These are phyloP conservation scores for Datisca glomerata DNA, from an alignment of 306 rosid species.

Conservation along the genomic window DNA sequence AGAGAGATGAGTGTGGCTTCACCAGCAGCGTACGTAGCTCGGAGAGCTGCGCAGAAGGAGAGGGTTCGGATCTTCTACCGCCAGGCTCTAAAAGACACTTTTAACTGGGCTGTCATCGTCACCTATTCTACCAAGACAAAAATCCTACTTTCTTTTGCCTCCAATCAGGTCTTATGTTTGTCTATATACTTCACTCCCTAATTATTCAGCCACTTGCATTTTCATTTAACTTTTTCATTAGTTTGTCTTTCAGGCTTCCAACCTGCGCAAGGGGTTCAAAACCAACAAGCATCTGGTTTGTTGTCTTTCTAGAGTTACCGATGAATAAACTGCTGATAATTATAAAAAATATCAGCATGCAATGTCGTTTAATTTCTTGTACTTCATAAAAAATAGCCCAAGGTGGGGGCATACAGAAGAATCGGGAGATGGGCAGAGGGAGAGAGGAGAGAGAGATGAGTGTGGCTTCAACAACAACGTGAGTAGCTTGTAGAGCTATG, in stretches of 20 bases:
- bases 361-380: no score
- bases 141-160: background rate
- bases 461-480: no score
- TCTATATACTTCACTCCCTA: background rate
- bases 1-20: no score
- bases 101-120: conserved; percentile 99
- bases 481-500: conserved; percentile 73
- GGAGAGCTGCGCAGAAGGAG: conserved; percentile 91
- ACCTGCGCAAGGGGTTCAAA: conserved; percentile 70
- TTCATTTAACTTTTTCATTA: background rate
- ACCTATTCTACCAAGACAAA: conserved; percentile 80
- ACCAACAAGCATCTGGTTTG: conserved; percentile 68
- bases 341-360: no score
- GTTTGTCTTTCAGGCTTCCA: conserved; percentile 49
- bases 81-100: conserved; percentile 81
- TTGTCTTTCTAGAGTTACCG: conserved; percentile 8
- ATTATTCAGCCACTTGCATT: background rate
- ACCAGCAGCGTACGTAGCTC: conserved; percentile 51
- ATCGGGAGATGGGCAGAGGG: no score
- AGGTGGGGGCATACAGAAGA: no score
- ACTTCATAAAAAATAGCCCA: no score
- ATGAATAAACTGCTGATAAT: no score
- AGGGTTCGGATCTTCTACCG: conserved; percentile 89
- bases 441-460: no score
- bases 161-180: no score